phyloP scores from a whole-genome alignment of 2,329 filamentous ascomycete genomes.

The Aureobasidium sp. region DNA sequence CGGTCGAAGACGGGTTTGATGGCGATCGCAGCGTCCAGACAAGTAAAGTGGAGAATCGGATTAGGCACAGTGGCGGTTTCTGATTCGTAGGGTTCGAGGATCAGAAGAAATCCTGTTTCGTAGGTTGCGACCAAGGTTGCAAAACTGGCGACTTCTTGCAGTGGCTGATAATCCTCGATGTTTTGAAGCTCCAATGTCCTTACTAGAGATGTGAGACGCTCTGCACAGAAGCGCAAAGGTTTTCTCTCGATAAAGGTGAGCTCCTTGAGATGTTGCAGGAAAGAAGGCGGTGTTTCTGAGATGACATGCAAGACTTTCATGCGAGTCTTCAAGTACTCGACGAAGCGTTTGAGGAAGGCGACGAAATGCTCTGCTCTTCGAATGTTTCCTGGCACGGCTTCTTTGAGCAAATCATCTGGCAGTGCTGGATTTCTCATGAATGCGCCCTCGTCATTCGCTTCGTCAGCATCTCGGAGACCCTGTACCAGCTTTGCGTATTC shows the following conservation, averaged over 20 bases:
- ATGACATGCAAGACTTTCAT: conserved; percentile 99
- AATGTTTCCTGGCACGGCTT: conserved; percentile 95
- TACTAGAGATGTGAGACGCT: conserved; percentile 87
- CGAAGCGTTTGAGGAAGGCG: conserved; percentile 88
- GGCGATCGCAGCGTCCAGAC: conserved; percentile 91
- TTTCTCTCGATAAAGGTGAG: conserved; percentile 98
- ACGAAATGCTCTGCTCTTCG: conserved; percentile 92
- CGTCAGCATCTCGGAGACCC: conserved; percentile 77
- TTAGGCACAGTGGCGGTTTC: conserved; percentile 94
- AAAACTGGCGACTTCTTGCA: conserved; percentile 97
- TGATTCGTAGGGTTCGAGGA: conserved; percentile 94
- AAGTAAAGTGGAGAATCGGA: conserved; percentile 93
- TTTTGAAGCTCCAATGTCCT: conserved; percentile 92
- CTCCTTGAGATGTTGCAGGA: conserved; percentile 85
- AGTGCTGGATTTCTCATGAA: conserved; percentile 96
- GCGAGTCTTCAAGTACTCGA: conserved; percentile 88
- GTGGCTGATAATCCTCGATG: conserved; percentile 93
- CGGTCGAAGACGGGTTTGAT: conserved; percentile 97
- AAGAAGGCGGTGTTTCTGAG: conserved; percentile 91
- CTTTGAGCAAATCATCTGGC: conserved; percentile 87
- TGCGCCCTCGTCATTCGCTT: conserved; percentile 83
- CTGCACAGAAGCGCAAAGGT: conserved; percentile 86
- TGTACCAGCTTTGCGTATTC: conserved; percentile 96
- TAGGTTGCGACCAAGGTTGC: conserved; percentile 94
- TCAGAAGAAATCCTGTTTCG: conserved; percentile 90